phyloP scores from a whole-genome alignment of 106 monocot species.

The Chionographis japonica region DNA sequence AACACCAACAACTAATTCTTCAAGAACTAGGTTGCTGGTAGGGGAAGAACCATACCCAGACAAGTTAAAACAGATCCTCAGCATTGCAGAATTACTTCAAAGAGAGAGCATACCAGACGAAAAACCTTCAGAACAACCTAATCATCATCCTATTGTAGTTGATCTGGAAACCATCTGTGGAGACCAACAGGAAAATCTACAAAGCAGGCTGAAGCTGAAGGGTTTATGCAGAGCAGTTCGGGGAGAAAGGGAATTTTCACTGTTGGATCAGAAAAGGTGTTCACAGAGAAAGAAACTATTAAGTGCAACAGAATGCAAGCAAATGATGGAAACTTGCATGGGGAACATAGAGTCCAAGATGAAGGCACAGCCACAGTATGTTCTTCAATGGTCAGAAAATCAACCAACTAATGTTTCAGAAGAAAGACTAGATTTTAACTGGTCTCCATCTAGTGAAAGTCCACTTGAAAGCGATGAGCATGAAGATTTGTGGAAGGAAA shows the following conservation, averaged over 20 bases:
- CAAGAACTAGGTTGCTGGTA: neutral
- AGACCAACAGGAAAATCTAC: neutral
- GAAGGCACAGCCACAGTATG: slow-evolving; percentile 5
- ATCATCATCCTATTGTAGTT: neutral
- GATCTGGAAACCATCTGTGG: neutral
- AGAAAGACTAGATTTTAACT: slow-evolving; percentile 37
- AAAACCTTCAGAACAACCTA: too few species aligned
- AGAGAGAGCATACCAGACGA: too few species aligned
- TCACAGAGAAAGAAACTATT: slow-evolving; percentile 24
- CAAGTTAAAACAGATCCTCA: too few species aligned
- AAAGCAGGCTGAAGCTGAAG: neutral
- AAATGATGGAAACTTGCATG: slow-evolving; percentile 39
- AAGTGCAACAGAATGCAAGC: slow-evolving; percentile 29
- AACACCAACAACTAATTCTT: neutral
- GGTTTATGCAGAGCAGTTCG: slow-evolving; percentile 4
- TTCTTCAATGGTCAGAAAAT: slow-evolving; percentile 5
- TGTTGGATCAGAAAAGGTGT: slow-evolving; percentile 8
- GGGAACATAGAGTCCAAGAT: slow-evolving; percentile 30
- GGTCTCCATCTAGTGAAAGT: slow-evolving; percentile 24
- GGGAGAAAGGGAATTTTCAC: neutral
- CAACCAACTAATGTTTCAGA: neutral
- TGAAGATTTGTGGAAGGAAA: slow-evolving; percentile 77
- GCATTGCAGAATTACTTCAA: too few species aligned
- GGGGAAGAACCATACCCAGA: slow-evolving; percentile 10
- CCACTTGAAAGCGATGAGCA: slow-evolving; percentile 34